Conservation (phyloP, 2,329 filamentous ascomycete genomes). For the Drechslerella coelobrocha region DNA sequence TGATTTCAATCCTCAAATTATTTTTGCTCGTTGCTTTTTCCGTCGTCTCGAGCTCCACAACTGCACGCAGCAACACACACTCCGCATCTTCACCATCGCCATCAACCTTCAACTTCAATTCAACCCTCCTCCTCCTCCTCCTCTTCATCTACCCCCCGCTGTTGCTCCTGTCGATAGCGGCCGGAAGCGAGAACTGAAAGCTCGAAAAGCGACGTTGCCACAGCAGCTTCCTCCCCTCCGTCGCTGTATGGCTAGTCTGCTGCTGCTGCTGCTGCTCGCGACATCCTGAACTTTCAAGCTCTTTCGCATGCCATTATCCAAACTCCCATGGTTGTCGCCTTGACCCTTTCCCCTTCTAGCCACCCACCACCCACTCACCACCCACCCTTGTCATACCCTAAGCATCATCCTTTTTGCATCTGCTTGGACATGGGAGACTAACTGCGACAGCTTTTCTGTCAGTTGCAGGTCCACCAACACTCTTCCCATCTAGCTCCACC, state of each 20-base stretch:
- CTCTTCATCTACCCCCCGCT: not conserved
- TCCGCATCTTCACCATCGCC: not conserved
- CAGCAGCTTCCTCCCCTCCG: no score
- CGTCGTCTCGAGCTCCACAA: slow-evolving; percentile 42
- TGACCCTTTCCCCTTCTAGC: no score
- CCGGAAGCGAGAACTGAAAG: not conserved
- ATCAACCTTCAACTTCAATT: not conserved
- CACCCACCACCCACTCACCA: no score
- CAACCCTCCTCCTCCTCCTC: not conserved
- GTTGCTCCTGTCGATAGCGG: not conserved
- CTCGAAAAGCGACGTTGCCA: not conserved
- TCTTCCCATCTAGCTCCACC: slow-evolving; percentile 51
- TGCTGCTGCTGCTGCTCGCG: not conserved
- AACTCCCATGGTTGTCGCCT: slow-evolving; percentile 1
- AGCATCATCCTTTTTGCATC: no score
- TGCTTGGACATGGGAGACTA: slow-evolving; percentile 2
- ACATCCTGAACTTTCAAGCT: not conserved
- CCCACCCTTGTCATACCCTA: no score
- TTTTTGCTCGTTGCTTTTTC: slow-evolving; percentile 46
- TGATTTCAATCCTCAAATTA: slow-evolving; percentile 52
- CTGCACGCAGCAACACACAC: slow-evolving; percentile 11
- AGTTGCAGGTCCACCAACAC: slow-evolving; percentile 50
- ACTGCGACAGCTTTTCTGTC: slow-evolving; percentile 5
- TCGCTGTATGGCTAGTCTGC: not conserved
- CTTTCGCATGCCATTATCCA: not conserved